Conservation (phyloP, 805 yeast genomes). For the Debaryomyces castellii region DNA sequence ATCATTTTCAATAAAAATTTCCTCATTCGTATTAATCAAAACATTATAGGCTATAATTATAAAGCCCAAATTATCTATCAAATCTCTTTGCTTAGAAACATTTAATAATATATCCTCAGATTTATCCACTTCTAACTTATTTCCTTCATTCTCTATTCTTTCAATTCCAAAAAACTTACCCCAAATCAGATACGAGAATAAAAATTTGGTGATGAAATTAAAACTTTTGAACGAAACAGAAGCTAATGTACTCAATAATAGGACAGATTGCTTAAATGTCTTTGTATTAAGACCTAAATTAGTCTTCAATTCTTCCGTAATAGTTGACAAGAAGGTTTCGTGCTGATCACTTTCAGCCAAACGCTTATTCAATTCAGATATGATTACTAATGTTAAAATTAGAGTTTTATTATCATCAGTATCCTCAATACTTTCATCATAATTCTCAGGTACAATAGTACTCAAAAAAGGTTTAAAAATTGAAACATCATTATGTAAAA, state of each 20-base stretch:
- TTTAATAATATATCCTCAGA: slow-evolving; percentile 35
- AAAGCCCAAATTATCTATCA: slow-evolving; percentile 60
- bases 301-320: slow-evolving; percentile 49
- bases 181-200: slow-evolving; percentile 41
- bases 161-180: slow-evolving; percentile 35
- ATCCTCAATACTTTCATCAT: slow-evolving; percentile 25
- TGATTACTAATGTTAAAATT: slow-evolving; percentile 37
- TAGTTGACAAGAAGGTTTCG: slow-evolving; percentile 38
- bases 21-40: slow-evolving; percentile 9
- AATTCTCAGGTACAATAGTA: slow-evolving; percentile 25
- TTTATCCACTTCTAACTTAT: slow-evolving; percentile 14
- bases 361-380: slow-evolving; percentile 40
- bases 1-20: slow-evolving; percentile 8
- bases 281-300: slow-evolving; percentile 54
- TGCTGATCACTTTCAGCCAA: slow-evolving; percentile 25
- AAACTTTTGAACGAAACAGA: slow-evolving; percentile 46
- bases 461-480: slow-evolving; percentile 25
- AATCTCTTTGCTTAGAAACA: slow-evolving; percentile 56
- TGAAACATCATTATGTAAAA: slow-evolving; percentile 66
- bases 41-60: slow-evolving; percentile 49
- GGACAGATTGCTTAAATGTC: slow-evolving; percentile 59
- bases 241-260: slow-evolving; percentile 57
- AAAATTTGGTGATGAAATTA: slow-evolving; percentile 41
- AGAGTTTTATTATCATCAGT: slow-evolving; percentile 34
- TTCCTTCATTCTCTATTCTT: slow-evolving; percentile 6